These are phyloP conservation scores for Euphorbia tirucalli DNA, from an alignment of 345 rosid species.

Conservation along the genomic window DNA sequence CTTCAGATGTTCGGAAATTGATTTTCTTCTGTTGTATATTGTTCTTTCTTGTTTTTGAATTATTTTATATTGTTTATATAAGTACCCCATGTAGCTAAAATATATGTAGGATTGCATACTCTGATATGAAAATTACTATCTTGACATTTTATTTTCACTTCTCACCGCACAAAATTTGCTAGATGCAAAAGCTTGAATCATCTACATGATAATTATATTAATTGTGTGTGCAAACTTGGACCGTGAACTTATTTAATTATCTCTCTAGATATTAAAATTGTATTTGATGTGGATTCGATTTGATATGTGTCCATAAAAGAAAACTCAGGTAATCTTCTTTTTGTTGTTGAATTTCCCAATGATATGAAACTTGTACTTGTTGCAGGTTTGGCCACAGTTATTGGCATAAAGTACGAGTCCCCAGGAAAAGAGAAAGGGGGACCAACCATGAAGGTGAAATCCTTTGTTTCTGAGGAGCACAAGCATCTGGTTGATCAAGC, in stretches of 20 bases:
- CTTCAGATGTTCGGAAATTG: too few relatives aligned
- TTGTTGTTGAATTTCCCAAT: neutral
- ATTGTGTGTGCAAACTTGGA: neutral
- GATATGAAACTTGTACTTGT: neutral
- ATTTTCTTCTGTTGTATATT: neutral
- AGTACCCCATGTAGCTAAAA: neutral
- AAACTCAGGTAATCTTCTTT: neutral
- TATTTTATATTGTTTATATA: neutral
- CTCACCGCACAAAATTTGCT: neutral
- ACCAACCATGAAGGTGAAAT: slow-evolving; percentile 60
- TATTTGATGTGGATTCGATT: neutral
- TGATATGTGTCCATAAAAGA: neutral
- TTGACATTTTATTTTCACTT: neutral
- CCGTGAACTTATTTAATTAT: neutral
- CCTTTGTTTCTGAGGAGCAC: slow-evolving; percentile 68
- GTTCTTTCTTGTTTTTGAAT: neutral
- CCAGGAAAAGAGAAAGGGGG: slow-evolving; percentile 40
- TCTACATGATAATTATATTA: slow-evolving; percentile 1
- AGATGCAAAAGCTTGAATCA: neutral
- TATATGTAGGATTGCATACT: neutral
- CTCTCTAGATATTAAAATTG: too few relatives aligned
- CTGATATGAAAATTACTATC: neutral
- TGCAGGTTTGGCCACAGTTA: slow-evolving; percentile 77
- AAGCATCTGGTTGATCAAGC: slow-evolving; percentile 56
- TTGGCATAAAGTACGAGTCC: slow-evolving; percentile 71